Base-by-base conservation (phyloP, 352 stramenopile species). In the Pythium biforme region DNA sequence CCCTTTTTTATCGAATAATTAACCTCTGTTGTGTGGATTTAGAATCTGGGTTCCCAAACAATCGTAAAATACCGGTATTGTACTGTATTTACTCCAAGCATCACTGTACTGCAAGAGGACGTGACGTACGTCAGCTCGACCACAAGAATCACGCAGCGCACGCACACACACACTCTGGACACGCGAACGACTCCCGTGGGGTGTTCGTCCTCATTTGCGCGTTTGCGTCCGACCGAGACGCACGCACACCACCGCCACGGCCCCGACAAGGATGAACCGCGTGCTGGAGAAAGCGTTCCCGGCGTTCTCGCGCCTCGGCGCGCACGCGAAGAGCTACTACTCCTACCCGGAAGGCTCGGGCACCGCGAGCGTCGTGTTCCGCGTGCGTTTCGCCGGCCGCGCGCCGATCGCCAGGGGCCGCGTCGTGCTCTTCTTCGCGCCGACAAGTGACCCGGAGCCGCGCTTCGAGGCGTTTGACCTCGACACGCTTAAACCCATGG, bases 221-320 rank as follows among this genome's bases (percentile, higher is more conserved):
- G n/a, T n/a, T n/a, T n/a, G n/a, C n/a, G n/a, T n/a, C n/a, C n/a
- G n/a, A n/a, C n/a, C n/a, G n/a, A n/a, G n/a, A n/a, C n/a, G n/a
- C n/a, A n/a, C n/a, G 49, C 26, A 6, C 37, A 23, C 31, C 19
- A 29, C 20, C 29, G 23, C 25, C 17, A 14, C 23, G 10, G 17
- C 7, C 26, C 22, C n/a, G n/a, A n/a, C n/a, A n/a, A 58, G 52
- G 5, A 91, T 91, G 82, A 89, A 91, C 48, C 82, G 79, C 62
- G 76, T 82, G 29, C 70, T 91, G 23, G 78, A 91, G 68, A 83
- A 73, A 26, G 73, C 79, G n/a, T 91, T 89, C 64, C 75, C 76
- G 22, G 41, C 77, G 59, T 90, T 86, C 65, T 77, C 57, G 20
- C 72, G 77, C 39, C 74, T 88, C 55, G 56, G 59, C 55, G 56